Base-by-base conservation (phyloP, 371 early-diverging fungal genomes). In the Conidiobolus incongruus region DNA sequence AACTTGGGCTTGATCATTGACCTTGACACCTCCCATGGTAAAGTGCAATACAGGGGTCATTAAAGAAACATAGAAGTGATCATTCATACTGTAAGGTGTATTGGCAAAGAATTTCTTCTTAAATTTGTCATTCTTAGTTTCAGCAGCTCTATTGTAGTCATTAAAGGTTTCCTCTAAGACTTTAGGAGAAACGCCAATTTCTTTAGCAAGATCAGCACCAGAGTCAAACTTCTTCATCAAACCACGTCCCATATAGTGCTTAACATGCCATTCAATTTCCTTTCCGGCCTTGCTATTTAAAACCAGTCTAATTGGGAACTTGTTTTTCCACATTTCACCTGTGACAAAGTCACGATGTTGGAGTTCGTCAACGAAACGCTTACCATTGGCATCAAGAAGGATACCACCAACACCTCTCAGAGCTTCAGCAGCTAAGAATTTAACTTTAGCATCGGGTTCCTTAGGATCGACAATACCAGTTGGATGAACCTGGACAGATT, bases 401-500 rank as follows among this genome's bases (percentile, higher is more conserved):
- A 94, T 50, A 61, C 92, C 95, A 58, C 93, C 95, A 45, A 73
- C 79, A 55, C 95, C 95, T 58, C 95, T 89, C 39, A 94, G 75
- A 10, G 95, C 93, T 63, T 94, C 93, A 15, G 95, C 89, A 42
- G 93, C 93, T 55, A 85, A 62, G 54, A 85, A 81, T 64, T 82
- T 82, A 54, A 77, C 75, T 48, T 74, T 72, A 46, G 83, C 84
- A 50, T 79, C 73, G 26, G 90, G 90, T 35, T 91, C 87, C 33
- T 73, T 71, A 34, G 84, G 81, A 53, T 85, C 84, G 23, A 92
- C 89, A 38, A 92, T 61, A 53, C 95, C 95, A 19, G 95, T 94
- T 37, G 95, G 95, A 54, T 94, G 93, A 26, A 94, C 90, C 61
- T 94, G 95, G 37, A 94, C 85, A 61, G 86, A 88, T 48, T 94